Evolutionary conservation across 805 yeast genomes (phyloP).

Genomic region (Lipomyces spencermartinsiae): DNA sequence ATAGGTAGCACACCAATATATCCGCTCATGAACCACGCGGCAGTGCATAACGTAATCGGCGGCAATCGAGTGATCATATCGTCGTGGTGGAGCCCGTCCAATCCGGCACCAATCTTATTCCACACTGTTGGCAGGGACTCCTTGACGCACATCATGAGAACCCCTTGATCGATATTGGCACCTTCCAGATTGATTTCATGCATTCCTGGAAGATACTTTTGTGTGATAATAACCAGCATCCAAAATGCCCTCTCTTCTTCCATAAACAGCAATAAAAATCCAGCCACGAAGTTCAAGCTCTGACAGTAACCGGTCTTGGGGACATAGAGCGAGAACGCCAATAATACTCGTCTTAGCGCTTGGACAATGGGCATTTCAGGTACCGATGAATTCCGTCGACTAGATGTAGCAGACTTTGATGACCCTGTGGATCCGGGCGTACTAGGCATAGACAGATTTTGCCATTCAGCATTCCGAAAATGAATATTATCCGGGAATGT

Average conservation of each 20-base stretch:
- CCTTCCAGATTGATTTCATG: constrained; percentile 92
- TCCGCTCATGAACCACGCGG: constrained; percentile 98
- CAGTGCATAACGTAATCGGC: constrained; percentile 89
- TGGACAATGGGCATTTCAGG: constrained; percentile 70
- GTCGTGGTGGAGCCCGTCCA: constrained; percentile 52
- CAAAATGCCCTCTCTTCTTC: constrained; percentile 91
- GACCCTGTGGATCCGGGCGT: constrained; percentile 18
- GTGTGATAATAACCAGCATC: constrained; percentile 93
- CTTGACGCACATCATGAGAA: constrained; percentile 80
- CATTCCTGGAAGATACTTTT: constrained; percentile 84
- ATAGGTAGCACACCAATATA: constrained; percentile 89
- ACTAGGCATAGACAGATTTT: constrained; percentile 31
- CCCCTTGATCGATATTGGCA: constrained; percentile 94
- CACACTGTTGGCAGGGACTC: constrained; percentile 86
- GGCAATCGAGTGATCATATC: constrained; percentile 74
- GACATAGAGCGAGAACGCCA: constrained; percentile 82
- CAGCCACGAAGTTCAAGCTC: constrained; percentile 90
- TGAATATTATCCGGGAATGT: constrained; percentile 93
- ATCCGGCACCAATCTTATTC: constrained; percentile 55
- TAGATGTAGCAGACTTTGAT: constrained; percentile 4
- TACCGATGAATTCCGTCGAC: constrained; percentile 28
- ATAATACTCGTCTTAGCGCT: constrained; percentile 77
- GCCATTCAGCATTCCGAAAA: constrained; percentile 56
- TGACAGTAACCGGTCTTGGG: constrained; percentile 97
- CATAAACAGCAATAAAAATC: constrained; percentile 80